Base-by-base conservation (phyloP, 768 basidiomycete species). In the Macrolepiota dolichaula region DNA sequence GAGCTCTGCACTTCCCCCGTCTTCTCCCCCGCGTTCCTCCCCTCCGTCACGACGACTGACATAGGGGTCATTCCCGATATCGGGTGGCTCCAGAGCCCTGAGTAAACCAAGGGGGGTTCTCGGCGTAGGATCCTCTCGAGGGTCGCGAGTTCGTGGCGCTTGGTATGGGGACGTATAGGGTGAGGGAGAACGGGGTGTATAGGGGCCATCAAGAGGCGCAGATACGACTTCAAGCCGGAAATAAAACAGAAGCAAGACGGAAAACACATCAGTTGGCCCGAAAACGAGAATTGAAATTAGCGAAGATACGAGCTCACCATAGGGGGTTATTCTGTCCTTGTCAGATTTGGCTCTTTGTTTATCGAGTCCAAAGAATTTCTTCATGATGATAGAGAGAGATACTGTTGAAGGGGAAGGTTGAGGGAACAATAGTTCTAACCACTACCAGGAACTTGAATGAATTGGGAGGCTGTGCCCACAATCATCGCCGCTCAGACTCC, bases 351-450 rank as follows among this genome's bases (percentile, higher is more conserved):
- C 61, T 69, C 74, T 72, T 61, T 66, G 68, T 66, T 83, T 86
- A 68, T 77, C 78, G 55, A 80, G 74, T 25, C 76, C 75, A 61
- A 88, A 87, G 47, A 88, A 72, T 73, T 81, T 86, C 76, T 82
- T 86, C 85, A 86, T 87, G 51, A 61, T 68, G 32, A 44, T 1
- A 59, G 54, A 44, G 55, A 36, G 51, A 40, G 40, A 35, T 1
- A 44, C 19, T 9, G 37, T 40, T 17, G 52, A 7, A 17, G n/a
- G 42, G n/a, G n/a, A n/a, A n/a, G n/a, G n/a, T n/a, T n/a, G n/a
- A n/a, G n/a, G n/a, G n/a, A n/a, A n/a, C n/a, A n/a, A n/a, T n/a
- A n/a, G n/a, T n/a, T n/a, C n/a, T n/a, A n/a, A n/a, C n/a, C n/a
- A n/a, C n/a, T n/a, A n/a, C n/a, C n/a, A n/a, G n/a, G n/a, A n/a